These are phyloP conservation scores for Pythium pectinolyticum DNA, from an alignment of 352 stramenopile genomes.

Conservation along the genomic window DNA sequence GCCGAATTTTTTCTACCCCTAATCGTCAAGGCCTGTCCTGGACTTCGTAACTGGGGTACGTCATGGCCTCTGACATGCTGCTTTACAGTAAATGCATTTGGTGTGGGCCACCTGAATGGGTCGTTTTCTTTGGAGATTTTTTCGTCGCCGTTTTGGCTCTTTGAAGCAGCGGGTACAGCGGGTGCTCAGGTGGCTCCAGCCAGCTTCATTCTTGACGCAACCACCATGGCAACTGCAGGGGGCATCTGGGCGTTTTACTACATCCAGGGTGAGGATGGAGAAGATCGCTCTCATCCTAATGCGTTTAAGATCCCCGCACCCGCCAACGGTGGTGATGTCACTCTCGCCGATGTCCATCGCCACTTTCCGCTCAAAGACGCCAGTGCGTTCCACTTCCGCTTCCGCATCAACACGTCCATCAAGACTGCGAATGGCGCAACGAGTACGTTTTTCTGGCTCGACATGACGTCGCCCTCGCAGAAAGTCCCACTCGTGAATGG, in stretches of 20 bases:
- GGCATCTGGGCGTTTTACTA: slow-evolving; percentile 87
- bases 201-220: background rate
- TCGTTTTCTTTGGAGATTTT: background rate
- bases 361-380: slow-evolving; percentile 61
- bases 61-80: background rate
- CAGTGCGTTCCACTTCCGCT: slow-evolving; percentile 78
- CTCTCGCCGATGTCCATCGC: slow-evolving; percentile 64
- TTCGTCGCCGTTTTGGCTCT: slow-evolving; percentile 3
- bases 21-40: background rate
- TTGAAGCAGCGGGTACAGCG: background rate
- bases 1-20: slow-evolving; percentile 4
- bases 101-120: background rate
- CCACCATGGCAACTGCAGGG: slow-evolving; percentile 26
- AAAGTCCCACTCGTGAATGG: slow-evolving; percentile 76
- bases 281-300: slow-evolving; percentile 82
- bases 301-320: slow-evolving; percentile 62
- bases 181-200: background rate
- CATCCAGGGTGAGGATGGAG: slow-evolving; percentile 83
- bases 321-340: slow-evolving; percentile 44
- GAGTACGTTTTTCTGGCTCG: slow-evolving; percentile 81
- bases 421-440: slow-evolving; percentile 36
- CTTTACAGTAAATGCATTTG: background rate
- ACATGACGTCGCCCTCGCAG: slow-evolving; percentile 51
- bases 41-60: background rate
- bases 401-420: slow-evolving; percentile 63